Conservation (phyloP, 2,329 filamentous ascomycete genomes). For the Thermoascus crustaceus region DNA sequence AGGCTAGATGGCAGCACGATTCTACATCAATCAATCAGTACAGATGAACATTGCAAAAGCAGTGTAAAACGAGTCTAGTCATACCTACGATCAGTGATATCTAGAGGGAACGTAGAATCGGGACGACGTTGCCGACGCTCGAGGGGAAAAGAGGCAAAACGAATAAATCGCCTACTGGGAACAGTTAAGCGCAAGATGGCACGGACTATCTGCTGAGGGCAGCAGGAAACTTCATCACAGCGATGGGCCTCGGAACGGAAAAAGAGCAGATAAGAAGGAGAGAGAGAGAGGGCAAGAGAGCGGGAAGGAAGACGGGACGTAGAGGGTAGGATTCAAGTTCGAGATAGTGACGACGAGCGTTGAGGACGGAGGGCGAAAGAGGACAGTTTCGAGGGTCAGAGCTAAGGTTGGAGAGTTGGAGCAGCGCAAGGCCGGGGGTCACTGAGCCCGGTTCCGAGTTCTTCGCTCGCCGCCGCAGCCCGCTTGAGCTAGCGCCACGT, state of each 20-base stretch:
- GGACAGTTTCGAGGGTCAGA: no score
- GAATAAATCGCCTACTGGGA: background rate
- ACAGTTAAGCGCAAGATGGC: background rate
- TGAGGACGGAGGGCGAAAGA: constrained; percentile 1
- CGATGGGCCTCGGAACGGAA: background rate
- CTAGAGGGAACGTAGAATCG: background rate
- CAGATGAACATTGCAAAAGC: background rate
- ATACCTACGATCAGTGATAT: background rate
- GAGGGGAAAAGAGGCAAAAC: background rate
- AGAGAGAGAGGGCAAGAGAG: background rate
- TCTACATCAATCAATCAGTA: constrained; percentile 1
- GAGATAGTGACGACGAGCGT: background rate
- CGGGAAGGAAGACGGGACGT: no score
- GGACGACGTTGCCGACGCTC: background rate
- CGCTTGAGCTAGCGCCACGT: no score
- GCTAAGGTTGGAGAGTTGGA: no score
- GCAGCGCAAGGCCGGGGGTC: no score
- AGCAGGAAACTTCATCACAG: background rate
- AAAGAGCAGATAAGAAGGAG: background rate
- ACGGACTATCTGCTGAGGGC: background rate
- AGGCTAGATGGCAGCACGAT: background rate
- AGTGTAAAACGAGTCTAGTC: background rate
- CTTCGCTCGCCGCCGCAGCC: no score
- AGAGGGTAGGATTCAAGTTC: background rate
- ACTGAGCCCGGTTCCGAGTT: no score